Conservation (phyloP, 2,329 filamentous ascomycete genomes). For the Colletotrichum theobromicola region DNA sequence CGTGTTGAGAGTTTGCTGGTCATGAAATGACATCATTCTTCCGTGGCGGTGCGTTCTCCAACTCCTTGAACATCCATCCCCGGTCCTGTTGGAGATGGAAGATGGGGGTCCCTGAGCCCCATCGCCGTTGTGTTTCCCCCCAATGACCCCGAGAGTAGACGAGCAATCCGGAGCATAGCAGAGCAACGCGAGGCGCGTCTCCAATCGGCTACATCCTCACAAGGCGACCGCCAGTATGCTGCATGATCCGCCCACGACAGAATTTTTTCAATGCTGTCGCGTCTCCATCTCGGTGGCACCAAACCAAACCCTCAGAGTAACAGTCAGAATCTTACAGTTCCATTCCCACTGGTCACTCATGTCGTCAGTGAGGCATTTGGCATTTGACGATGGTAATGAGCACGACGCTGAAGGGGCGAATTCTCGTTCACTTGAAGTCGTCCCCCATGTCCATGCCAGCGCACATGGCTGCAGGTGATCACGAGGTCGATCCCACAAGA, state of each 20-base stretch:
- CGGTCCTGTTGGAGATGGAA: not conserved
- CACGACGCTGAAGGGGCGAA: not conserved
- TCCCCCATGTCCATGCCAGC: not conserved
- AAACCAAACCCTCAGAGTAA: not conserved
- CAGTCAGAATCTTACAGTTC: not conserved
- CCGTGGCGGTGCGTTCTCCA: constrained; percentile 13
- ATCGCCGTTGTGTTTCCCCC: not conserved
- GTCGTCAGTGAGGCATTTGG: constrained; percentile 19
- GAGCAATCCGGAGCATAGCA: not conserved
- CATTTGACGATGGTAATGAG: not conserved
- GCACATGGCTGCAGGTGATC: constrained; percentile 8
- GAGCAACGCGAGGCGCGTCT: not conserved
- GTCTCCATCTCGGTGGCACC: constrained; percentile 10
- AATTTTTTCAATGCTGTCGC: not conserved
- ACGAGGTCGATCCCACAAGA: constrained; percentile 3
- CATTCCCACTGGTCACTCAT: constrained; percentile 11
- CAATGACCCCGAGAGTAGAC: not conserved
- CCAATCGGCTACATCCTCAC: not conserved
- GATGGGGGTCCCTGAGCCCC: not conserved
- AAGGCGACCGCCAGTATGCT: not conserved
- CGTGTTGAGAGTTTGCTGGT: not conserved
- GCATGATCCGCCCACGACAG: not conserved
- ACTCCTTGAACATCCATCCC: not conserved
- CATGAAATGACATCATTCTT: constrained; percentile 16
- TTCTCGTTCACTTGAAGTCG: not conserved